These are phyloP conservation scores for Volvox africanus DNA, from an alignment of 139 green algal genomes.

Conservation along the genomic window DNA sequence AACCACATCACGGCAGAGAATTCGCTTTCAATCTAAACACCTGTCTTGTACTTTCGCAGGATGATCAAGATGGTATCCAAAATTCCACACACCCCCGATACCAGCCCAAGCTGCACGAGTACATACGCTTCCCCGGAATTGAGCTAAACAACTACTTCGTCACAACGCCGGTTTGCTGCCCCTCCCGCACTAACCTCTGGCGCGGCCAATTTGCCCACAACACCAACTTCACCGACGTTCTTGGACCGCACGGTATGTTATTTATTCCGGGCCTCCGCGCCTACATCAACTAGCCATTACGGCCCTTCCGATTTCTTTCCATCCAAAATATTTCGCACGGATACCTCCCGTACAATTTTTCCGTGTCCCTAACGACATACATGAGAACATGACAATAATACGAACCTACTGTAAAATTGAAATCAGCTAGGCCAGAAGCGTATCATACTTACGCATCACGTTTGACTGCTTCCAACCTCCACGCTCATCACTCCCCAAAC, in stretches of 20 bases:
- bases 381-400: too few relatives aligned
- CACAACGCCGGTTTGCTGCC: slow-evolving; percentile 51
- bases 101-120: slow-evolving; percentile 44
- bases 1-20: background rate
- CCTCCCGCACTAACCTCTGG: slow-evolving; percentile 46
- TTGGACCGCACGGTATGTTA: slow-evolving; percentile 14
- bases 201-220: slow-evolving; percentile 48
- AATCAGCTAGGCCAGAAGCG: too few relatives aligned
- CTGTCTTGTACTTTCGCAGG: background rate
- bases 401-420: too few relatives aligned
- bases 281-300: too few relatives aligned
- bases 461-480: too few relatives aligned
- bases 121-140: slow-evolving; percentile 27
- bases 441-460: too few relatives aligned
- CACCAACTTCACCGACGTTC: slow-evolving; percentile 46
- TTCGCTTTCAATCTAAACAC: background rate
- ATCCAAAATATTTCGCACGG: too few relatives aligned
- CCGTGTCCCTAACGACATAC: too few relatives aligned
- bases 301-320: too few relatives aligned
- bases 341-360: too few relatives aligned
- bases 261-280: too few relatives aligned
- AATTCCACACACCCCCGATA: slow-evolving; percentile 36
- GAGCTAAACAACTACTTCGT: slow-evolving; percentile 45
- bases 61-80: slow-evolving; percentile 40
- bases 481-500: background rate